Evolutionary conservation across 2,329 filamentous ascomycete genomes (phyloP), one percentile per base, ranked within the genome.

Genomic region (Diaporthe destruens): DNA sequence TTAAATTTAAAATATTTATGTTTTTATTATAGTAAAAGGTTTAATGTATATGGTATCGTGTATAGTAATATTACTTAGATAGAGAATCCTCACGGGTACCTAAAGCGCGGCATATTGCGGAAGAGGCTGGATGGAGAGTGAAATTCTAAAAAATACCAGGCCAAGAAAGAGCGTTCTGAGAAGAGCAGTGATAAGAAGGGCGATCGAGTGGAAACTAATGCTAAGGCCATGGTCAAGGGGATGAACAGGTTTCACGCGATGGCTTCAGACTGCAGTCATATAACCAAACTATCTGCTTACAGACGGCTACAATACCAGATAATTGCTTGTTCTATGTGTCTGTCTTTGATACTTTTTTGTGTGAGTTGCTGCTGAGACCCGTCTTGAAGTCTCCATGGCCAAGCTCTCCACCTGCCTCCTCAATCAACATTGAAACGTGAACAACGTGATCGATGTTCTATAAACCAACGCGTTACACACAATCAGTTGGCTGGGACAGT

Each of bases 51-150:
- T n/a, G n/a, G n/a, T n/a, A n/a, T n/a, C n/a, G n/a, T n/a, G n/a
- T n/a, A n/a, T n/a, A n/a, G n/a, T n/a, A n/a, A n/a, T n/a, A n/a
- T n/a, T n/a, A n/a, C n/a, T n/a, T 73, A 68, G 72, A 71, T 71
- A 68, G 54, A 73, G n/a, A 18, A 73, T 16, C 61, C 72, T 0
- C 54, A 68, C 6, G 72, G 47, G 0, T 71, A 73, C 44, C 42
- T 61, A 11, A 73, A 71, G 36, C 44, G 20, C 12, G 23, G 39
- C 18, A 18, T 47, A 11, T 25, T 39, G 9, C 23, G 47, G 25
- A 16, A 32, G 39, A 23, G 4, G 4, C 9, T n/a, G 1, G 29
- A 18, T 7, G 14, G 12, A 6, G 4, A n/a, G 7, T 29, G 6
- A 2, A 3, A 3, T 12, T 18, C 1, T 36, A 16, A 56, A 34